These are phyloP conservation scores for Macrocystidia cucumis DNA, from an alignment of 1,284 basidiomycete species.

Conservation along the genomic window DNA sequence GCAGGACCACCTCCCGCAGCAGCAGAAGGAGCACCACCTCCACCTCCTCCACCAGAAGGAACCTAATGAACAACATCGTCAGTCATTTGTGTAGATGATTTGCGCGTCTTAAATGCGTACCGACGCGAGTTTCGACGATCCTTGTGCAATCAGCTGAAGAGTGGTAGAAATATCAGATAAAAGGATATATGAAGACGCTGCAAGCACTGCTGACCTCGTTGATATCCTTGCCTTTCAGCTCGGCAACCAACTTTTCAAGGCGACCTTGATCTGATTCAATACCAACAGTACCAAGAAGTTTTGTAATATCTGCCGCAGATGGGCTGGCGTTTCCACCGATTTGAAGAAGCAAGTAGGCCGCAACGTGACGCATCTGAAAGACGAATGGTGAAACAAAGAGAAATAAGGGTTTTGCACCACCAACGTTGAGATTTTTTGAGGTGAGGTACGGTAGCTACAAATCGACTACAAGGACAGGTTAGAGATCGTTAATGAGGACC, in stretches of 20 bases:
- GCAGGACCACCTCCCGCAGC: constrained; percentile 54
- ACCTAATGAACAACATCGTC: constrained; percentile 40
- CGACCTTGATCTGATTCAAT: constrained; percentile 87
- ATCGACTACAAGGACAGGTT: constrained; percentile 48
- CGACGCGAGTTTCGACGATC: constrained; percentile 89
- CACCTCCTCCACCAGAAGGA: constrained; percentile 75
- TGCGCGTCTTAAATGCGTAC: constrained; percentile 48
- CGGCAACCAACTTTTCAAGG: constrained; percentile 82
- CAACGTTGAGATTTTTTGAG: constrained; percentile 20
- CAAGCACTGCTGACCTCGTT: constrained; percentile 61
- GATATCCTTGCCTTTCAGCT: constrained; percentile 91
- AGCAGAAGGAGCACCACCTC: constrained; percentile 39
- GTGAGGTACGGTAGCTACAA: constrained; percentile 72
- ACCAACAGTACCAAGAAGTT: constrained; percentile 82
- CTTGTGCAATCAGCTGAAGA: constrained; percentile 83
- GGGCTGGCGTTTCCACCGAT: constrained; percentile 90
- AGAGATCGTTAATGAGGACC: constrained; percentile 9
- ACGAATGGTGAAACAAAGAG: too few relatives aligned
- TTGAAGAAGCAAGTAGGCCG: constrained; percentile 97
- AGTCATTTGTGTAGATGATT: constrained; percentile 14
- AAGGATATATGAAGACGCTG: too few relatives aligned
- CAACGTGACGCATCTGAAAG: constrained; percentile 88
- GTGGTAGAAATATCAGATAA: background rate
- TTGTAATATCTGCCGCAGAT: constrained; percentile 85
- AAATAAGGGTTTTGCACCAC: constrained; percentile 7